A percentile compares a stretch with the other conserved stretches of the same genome.
Evolutionary conservation across 1,139 yeast species (phyloP).

Genomic region (Ogataea hybrid): DNA sequence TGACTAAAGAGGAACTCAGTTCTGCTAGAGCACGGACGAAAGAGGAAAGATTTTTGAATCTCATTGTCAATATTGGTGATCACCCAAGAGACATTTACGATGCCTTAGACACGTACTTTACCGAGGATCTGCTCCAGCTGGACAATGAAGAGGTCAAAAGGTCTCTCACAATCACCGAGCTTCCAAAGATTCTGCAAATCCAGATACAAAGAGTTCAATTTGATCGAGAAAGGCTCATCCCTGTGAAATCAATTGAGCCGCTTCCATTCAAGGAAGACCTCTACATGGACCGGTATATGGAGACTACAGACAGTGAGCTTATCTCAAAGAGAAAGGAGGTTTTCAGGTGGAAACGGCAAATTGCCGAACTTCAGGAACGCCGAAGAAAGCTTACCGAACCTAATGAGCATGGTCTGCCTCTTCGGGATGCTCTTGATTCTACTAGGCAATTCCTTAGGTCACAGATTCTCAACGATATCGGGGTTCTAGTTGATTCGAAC

Average conservation of each 20-base stretch:
- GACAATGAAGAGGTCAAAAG: constrained; percentile 77
- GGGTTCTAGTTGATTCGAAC: constrained; percentile 31
- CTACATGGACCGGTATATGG: constrained; percentile 86
- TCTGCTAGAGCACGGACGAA: constrained; percentile 48
- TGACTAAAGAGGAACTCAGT: constrained; percentile 31
- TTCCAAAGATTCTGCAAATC: constrained; percentile 83
- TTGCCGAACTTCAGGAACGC: constrained; percentile 43
- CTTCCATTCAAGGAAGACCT: constrained; percentile 75
- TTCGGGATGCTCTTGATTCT: constrained; percentile 51
- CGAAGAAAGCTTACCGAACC: constrained; percentile 41
- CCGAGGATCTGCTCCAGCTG: constrained; percentile 66
- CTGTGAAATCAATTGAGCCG: constrained; percentile 81
- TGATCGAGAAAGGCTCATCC: constrained; percentile 68
- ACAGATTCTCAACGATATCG: constrained; percentile 33
- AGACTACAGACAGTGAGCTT: constrained; percentile 59
- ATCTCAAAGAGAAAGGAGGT: constrained; percentile 56
- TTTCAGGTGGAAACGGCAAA: constrained; percentile 60
- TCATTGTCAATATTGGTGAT: constrained; percentile 81
- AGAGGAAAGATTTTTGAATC: constrained; percentile 72
- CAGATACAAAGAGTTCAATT: constrained; percentile 94
- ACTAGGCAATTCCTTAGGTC: constrained; percentile 56
- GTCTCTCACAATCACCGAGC: constrained; percentile 62
- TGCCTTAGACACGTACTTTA: constrained; percentile 82
- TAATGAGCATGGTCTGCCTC: constrained; percentile 45
- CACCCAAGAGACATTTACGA: constrained; percentile 89